These are phyloP conservation scores for Schizophyllum amplum DNA, from an alignment of 1,284 basidiomycete species.

Conservation along the genomic window DNA sequence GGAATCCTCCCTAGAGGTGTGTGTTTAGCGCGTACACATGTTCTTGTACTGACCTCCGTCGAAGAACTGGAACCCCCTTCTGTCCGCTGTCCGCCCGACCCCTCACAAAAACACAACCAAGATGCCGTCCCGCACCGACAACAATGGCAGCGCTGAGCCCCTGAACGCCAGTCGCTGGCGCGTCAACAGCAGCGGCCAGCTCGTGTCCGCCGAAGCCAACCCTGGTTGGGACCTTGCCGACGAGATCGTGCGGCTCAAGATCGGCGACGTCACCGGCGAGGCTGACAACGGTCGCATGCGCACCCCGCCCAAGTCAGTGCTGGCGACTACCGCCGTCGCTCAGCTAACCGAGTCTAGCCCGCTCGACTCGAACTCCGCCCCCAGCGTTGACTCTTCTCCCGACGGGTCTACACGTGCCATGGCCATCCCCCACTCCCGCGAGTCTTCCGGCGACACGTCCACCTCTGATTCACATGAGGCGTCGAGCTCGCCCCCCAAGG, in stretches of 20 bases:
- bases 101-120: slow-evolving; percentile 28
- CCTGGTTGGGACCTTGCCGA: slow-evolving; percentile 62
- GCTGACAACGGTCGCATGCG: slow-evolving; percentile 46
- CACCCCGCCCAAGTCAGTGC: slow-evolving; percentile 57
- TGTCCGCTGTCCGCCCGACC: slow-evolving; percentile 21
- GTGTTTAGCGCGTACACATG: slow-evolving; percentile 18
- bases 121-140: slow-evolving; percentile 39
- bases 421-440: slow-evolving; percentile 70
- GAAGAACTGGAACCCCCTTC: slow-evolving; percentile 38
- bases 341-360: slow-evolving; percentile 61
- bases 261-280: slow-evolving; percentile 44
- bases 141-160: slow-evolving; percentile 23
- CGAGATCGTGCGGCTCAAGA: slow-evolving; percentile 63
- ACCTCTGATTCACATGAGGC: slow-evolving; percentile 44
- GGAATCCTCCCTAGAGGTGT: slow-evolving; percentile 30
- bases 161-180: slow-evolving; percentile 44
- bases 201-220: slow-evolving; percentile 46
- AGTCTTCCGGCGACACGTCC: slow-evolving; percentile 66
- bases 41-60: slow-evolving; percentile 18
- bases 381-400: slow-evolving; percentile 67
- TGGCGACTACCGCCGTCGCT: slow-evolving; percentile 36
- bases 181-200: slow-evolving; percentile 51
- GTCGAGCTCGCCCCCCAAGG: slow-evolving; percentile 46
- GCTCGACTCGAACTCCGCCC: slow-evolving; percentile 60
- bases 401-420: slow-evolving; percentile 31